Evolutionary conservation across 2,329 filamentous ascomycete genomes (phyloP).

Genomic region (Zasmidium angulare): DNA sequence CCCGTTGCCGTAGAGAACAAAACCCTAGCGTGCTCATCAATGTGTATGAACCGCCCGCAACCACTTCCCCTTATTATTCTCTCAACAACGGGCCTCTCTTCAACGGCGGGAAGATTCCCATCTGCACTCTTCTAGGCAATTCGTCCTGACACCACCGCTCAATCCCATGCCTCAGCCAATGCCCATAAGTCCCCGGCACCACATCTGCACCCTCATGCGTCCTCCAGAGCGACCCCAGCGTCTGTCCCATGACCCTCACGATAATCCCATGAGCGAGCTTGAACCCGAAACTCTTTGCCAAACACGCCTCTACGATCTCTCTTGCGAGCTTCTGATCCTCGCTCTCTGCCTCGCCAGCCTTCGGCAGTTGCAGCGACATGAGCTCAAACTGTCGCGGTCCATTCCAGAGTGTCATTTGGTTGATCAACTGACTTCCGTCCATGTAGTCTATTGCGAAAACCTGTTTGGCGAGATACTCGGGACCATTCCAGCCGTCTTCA

Average conservation of each 20-base stretch:
- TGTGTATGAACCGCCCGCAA: too few species aligned
- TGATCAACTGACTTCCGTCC: conserved; percentile 54
- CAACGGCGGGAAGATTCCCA: conserved; percentile 39
- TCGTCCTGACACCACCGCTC: conserved; percentile 48
- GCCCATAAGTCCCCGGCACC: conserved; percentile 53
- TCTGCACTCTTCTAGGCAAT: conserved; percentile 39
- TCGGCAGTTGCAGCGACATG: conserved; percentile 47
- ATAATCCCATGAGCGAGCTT: conserved; percentile 59
- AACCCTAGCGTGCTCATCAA: too few species aligned
- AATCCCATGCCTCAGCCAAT: conserved; percentile 55
- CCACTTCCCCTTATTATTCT: conserved; percentile 3
- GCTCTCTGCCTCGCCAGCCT: conserved; percentile 41
- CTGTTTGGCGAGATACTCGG: conserved; percentile 50
- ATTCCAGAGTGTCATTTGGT: conserved; percentile 54
- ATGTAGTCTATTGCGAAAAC: conserved; percentile 54
- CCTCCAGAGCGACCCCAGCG: conserved; percentile 56
- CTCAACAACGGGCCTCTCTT: conserved; percentile 41
- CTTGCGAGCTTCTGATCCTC: conserved; percentile 50
- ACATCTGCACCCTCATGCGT: conserved; percentile 51
- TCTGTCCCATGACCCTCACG: conserved; percentile 49
- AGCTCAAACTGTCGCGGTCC: conserved; percentile 52
- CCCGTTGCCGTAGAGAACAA: too few species aligned
- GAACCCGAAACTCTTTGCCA: conserved; percentile 54
- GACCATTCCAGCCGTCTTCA: conserved; percentile 55
- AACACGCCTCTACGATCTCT: conserved; percentile 52